phyloP scores from a whole-genome alignment of 2,329 filamentous ascomycete species.

The Colletotrichum lentis region DNA sequence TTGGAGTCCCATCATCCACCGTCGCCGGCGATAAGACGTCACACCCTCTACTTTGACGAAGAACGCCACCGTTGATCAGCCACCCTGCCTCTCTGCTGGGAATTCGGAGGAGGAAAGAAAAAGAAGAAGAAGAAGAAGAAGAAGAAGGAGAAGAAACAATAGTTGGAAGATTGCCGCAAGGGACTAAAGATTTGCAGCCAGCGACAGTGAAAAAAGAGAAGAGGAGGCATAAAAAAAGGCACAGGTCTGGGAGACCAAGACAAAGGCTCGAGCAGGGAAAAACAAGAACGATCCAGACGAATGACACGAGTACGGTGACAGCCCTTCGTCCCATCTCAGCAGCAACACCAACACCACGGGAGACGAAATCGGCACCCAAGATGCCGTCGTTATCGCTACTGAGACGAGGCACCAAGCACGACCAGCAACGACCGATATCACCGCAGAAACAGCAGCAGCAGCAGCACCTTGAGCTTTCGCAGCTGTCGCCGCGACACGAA shows the following conservation, averaged over 20 bases:
- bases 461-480: conserved; percentile 12
- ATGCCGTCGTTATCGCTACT: conserved; percentile 48
- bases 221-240: not conserved
- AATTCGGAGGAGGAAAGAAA: too few species aligned
- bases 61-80: conserved; percentile 26
- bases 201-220: not conserved
- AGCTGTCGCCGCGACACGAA: conserved; percentile 14
- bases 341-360: not conserved
- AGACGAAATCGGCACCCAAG: conserved; percentile 18
- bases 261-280: not conserved
- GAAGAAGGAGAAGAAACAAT: not conserved
- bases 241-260: not conserved
- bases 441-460: conserved; percentile 23
- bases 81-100: not conserved
- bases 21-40: conserved; percentile 30
- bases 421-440: conserved; percentile 28
- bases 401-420: conserved; percentile 41
- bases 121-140: not conserved
- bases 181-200: not conserved
- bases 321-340: conserved; percentile 7
- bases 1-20: conserved; percentile 11
- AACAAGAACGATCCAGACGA: conserved; percentile 12
- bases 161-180: conserved; percentile 15
- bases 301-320: conserved; percentile 27
- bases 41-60: not conserved